Percentiles rank a stretch among this genome's conserved stretches.
These are phyloP conservation scores for Fagus crenata DNA, from an alignment of 306 rosid species.

Conservation along the genomic window DNA sequence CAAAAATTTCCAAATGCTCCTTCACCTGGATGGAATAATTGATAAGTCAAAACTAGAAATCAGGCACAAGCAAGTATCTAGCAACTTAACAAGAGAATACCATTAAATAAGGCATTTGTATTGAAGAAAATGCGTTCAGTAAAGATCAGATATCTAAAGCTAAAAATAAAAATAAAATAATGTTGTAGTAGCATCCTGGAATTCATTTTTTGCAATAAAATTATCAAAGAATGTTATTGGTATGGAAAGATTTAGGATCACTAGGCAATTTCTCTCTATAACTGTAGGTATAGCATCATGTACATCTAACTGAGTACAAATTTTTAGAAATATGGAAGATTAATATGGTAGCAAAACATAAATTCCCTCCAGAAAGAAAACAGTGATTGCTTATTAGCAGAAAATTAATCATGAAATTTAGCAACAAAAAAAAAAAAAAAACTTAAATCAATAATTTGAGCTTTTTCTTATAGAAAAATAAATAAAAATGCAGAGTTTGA, in stretches of 20 bases:
- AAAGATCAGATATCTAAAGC: not conserved
- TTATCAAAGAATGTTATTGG: not conserved
- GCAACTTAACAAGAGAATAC: slow-evolving; percentile 1
- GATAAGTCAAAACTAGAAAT: slow-evolving; percentile 22
- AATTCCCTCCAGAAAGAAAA: no score
- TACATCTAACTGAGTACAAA: no score
- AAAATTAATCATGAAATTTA: no score
- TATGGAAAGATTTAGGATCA: not conserved
- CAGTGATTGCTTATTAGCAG: no score
- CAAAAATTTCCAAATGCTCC: slow-evolving; percentile 94
- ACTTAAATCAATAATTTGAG: not conserved
- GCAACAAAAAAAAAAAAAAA: no score
- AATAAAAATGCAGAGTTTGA: not conserved
- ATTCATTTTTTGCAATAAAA: not conserved
- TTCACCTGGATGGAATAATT: slow-evolving; percentile 57
- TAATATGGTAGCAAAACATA: no score
- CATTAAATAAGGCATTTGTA: not conserved
- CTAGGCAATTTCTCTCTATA: not conserved
- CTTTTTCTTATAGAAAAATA: not conserved
- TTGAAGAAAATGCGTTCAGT: not conserved
- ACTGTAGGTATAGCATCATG: no score
- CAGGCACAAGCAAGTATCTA: slow-evolving; percentile 6
- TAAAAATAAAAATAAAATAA: not conserved
- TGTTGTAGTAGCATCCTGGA: not conserved
- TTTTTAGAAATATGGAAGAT: no score